Base-by-base conservation (phyloP, 2,329 filamentous ascomycete genomes). In the Chaetomiaceae sp. region DNA sequence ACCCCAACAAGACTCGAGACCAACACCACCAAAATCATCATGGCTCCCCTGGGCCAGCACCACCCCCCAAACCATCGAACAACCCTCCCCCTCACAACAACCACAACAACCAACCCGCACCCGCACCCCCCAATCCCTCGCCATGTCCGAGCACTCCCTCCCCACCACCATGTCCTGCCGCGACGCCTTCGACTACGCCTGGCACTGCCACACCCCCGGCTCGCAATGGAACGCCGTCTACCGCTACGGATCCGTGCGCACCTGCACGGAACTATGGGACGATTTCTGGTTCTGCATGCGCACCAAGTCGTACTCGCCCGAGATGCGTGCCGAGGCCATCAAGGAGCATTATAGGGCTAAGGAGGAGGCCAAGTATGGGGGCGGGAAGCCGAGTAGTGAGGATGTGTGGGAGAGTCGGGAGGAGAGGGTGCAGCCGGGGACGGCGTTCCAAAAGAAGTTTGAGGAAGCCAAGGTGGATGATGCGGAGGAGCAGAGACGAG, bases 271-370 rank as follows among this genome's bases (percentile, higher is more conserved):
- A 61, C 85, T 91, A 59, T 96, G 92, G 91, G 81, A 86, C 57
- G 89, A 96, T 70, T 97, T 96, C 72, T 95, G 91, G 88, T 92
- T 96, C 74, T 99, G 94, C 77, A 96, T 97, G 91, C 85, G 89
- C 59, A 85, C 84, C 34, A 84, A 87, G 64, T 78, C 79, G 2
- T 83, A 83, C 65, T 70, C 77, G 0, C 79, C 81, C 22, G 72
- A 77, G 39, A 73, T 83, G 61, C 82, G 83, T 63, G 83, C 80
- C 55, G 79, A 76, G 48, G 76, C 78, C 62, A 79, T 95, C 51
- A 75, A 77, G 56, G 82, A 83, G 44, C 82, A 85, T 70, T 89
- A 91, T 71, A 76, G 82, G 58, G 76, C 80, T 59, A 87, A 85
- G 69, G 78, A 82, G 65, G 71, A 75, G 57, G 80, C 80, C 36